These are phyloP conservation scores for Puccinia sorghi DNA, from an alignment of 1,284 basidiomycete genomes.

Conservation along the genomic window DNA sequence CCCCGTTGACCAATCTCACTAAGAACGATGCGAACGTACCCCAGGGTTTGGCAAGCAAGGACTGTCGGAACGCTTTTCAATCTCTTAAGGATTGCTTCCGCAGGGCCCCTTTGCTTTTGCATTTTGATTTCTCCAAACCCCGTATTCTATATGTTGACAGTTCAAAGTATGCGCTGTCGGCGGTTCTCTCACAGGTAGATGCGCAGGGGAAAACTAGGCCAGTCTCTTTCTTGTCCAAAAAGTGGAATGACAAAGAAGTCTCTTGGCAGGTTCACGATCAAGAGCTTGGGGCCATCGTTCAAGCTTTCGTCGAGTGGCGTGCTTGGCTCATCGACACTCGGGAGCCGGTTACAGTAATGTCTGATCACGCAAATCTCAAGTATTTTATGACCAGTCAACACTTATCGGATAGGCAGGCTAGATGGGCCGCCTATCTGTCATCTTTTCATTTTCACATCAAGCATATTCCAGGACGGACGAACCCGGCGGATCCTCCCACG, in stretches of 20 bases:
- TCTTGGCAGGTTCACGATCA: conserved; percentile 9
- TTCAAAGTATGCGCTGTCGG: conserved; percentile 42
- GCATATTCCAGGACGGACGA: not conserved
- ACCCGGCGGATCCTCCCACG: not conserved
- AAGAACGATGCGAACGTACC: not conserved
- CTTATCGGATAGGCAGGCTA: not conserved
- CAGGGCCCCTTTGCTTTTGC: not conserved
- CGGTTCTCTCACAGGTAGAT: conserved; percentile 42
- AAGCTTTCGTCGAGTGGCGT: conserved; percentile 1
- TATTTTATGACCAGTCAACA: conserved; percentile 13
- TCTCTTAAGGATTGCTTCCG: not conserved
- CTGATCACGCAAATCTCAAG: conserved; percentile 2
- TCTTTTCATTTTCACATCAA: conserved; percentile 1
- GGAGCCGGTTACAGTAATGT: not conserved
- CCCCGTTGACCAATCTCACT: not conserved
- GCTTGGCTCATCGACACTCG: conserved; percentile 2
- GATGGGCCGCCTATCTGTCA: not conserved
- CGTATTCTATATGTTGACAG: conserved; percentile 52
- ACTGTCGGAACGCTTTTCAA: not conserved
- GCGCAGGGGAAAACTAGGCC: conserved; percentile 38
- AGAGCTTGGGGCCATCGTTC: not conserved
- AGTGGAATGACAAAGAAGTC: not conserved
- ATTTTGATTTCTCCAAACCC: conserved; percentile 15
- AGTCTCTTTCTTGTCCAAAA: conserved; percentile 37
- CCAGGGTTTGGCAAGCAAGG: not conserved